Conservation (phyloP, 345 rosid species). For the Salix koriyanagi region DNA sequence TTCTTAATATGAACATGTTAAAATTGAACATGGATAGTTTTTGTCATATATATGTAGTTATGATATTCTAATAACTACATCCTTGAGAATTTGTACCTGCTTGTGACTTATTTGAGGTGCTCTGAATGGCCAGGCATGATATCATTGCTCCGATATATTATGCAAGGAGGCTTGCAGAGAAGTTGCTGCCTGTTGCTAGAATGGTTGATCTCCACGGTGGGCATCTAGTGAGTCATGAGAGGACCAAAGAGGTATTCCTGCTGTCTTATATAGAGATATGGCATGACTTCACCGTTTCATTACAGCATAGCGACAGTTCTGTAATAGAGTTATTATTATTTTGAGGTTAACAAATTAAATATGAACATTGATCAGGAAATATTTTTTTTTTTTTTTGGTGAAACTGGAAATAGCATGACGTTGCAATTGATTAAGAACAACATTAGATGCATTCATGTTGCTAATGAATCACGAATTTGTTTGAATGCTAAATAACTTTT, state of each 20-base stretch:
- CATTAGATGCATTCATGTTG: not conserved
- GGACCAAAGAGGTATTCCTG: constrained; percentile 69
- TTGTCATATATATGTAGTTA: not conserved
- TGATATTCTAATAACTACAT: not conserved
- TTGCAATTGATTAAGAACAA: not conserved
- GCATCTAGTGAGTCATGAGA: constrained; percentile 94
- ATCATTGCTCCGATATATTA: constrained; percentile 84
- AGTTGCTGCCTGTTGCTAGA: constrained; percentile 72
- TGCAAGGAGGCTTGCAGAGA: constrained; percentile 81
- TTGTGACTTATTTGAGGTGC: constrained; percentile 15
- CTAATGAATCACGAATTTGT: not conserved
- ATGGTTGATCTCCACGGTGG: constrained; percentile 97
- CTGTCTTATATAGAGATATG: not conserved
- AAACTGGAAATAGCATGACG: not conserved
- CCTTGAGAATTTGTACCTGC: constrained; percentile 8
- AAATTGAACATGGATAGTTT: not conserved
- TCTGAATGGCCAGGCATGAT: constrained; percentile 57
- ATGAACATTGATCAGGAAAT: not conserved
- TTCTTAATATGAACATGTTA: not conserved
- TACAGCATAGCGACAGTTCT: not conserved
- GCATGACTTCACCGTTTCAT: not conserved
- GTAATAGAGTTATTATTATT: not conserved
- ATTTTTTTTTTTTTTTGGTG: not conserved
- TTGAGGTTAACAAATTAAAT: not conserved
- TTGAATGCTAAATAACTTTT: not conserved